Base-by-base conservation (phyloP, 768 basidiomycete genomes). In the Agrocybe praecox region DNA sequence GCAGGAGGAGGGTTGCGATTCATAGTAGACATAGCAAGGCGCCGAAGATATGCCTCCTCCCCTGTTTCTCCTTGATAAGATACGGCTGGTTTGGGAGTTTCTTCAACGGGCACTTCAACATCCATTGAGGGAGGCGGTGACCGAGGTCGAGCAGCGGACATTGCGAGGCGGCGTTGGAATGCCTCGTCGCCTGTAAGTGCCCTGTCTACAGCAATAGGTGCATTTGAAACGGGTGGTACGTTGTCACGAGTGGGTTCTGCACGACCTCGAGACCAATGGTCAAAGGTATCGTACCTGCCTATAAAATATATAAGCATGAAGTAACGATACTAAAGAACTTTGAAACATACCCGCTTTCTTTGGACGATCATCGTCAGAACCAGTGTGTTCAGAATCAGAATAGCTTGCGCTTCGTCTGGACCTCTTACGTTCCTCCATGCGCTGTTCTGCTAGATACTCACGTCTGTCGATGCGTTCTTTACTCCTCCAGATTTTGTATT, bases 401-500 rank as follows among this genome's bases (percentile, higher is more conserved):
- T 88, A 85, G 62, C 83, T 85, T 40, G 71, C 80, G 71, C 75
- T 81, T 32, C 80, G 76, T 55, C 86, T 77, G 23, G 73, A 75
- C 40, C 86, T 77, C 62, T 89, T 88, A 34, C 80, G 72, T 56
- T 87, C 84, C 53, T 82, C 80, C 55, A 74, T 70, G 52, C 84
- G 78, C 65, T 85, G 82, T 67, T 89, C 85, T 11, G 80, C 79
- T n/a, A 82, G 67, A 32, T 86, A 80, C 60, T 88, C 84, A n/a
- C 88, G 80, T 43, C 84, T 76, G 61, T 93, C 89, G 47, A 89
- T 90, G 42, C 83, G 83, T 22, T 92, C 89, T 55, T 85, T 85
- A 59, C 85, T 83, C 61, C 88, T 88, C 86, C 87, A 94, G 11
- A 84, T 63, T 65, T 93, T 94, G 78, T 87, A 94, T 63, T 94